Percentiles rank a stretch among this genome's conserved stretches.
Evolutionary conservation across 106 monocot genomes (phyloP).

Genomic region (Allium cepa): DNA sequence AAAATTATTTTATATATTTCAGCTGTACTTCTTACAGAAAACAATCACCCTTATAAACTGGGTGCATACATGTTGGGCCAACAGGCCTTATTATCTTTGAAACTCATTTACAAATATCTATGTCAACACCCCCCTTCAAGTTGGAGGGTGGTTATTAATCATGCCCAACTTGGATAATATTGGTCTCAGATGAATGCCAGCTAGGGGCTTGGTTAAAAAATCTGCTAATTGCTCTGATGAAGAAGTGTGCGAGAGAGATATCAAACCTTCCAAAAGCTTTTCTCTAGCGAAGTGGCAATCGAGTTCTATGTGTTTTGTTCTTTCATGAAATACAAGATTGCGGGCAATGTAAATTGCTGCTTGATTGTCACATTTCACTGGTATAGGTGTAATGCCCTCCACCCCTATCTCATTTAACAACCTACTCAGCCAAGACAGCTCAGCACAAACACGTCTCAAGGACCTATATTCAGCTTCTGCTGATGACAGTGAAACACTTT

Average conservation of each 20-base stretch:
- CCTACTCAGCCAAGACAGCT: not conserved
- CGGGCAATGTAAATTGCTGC: conserved; percentile 1
- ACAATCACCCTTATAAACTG: no score
- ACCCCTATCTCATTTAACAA: not conserved
- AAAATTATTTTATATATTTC: no score
- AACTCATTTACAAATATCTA: no score
- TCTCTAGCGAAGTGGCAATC: not conserved
- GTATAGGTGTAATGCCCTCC: not conserved
- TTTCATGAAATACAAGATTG: not conserved
- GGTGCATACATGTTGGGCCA: no score
- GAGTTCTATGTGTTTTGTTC: not conserved
- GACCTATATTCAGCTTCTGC: conserved; percentile 9
- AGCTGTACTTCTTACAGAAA: no score
- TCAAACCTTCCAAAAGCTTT: not conserved
- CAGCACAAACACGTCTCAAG: not conserved
- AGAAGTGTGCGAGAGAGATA: not conserved
- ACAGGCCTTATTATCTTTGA: no score
- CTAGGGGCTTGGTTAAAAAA: conserved; percentile 8
- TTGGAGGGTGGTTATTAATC: not conserved
- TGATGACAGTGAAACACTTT: not conserved
- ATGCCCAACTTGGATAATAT: conserved; percentile 2
- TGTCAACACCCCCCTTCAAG: not conserved
- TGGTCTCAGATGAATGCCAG: not conserved
- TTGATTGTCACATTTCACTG: conserved; percentile 7
- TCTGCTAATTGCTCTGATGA: not conserved